Conservation (phyloP, 164 flowering plant species). For the Piper betle region DNA sequence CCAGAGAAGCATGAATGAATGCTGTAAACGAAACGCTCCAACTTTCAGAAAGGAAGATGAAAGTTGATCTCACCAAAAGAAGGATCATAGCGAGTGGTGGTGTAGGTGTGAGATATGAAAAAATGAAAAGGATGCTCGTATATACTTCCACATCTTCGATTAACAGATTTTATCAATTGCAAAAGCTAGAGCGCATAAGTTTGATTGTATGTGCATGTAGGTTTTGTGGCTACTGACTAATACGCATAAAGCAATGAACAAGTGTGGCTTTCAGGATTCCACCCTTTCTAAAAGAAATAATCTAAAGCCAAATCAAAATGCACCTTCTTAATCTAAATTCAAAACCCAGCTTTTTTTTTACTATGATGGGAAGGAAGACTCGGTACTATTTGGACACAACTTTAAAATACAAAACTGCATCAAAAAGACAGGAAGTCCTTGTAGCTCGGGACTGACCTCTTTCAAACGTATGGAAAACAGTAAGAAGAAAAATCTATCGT, state of each 20-base stretch:
- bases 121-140: not conserved
- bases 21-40: not conserved
- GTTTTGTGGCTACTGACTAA: not conserved
- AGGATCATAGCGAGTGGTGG: not conserved
- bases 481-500: too few species aligned
- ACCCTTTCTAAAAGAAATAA: not conserved
- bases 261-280: not conserved
- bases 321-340: too few species aligned
- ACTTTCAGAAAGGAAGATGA: not conserved
- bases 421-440: conserved; percentile 3
- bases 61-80: not conserved
- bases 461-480: not conserved
- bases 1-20: not conserved
- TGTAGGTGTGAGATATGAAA: not conserved
- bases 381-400: not conserved
- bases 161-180: too few species aligned
- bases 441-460: not conserved
- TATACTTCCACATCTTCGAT: too few species aligned
- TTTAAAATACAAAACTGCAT: not conserved
- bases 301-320: not conserved
- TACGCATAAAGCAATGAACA: not conserved
- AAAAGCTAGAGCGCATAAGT: too few species aligned
- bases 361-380: not conserved
- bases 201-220: not conserved
- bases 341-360: not conserved